Percentiles rank a stretch among this genome's conserved stretches.
These are phyloP conservation scores for Cucurbita moschata DNA, from an alignment of 306 rosid species.

Conservation along the genomic window DNA sequence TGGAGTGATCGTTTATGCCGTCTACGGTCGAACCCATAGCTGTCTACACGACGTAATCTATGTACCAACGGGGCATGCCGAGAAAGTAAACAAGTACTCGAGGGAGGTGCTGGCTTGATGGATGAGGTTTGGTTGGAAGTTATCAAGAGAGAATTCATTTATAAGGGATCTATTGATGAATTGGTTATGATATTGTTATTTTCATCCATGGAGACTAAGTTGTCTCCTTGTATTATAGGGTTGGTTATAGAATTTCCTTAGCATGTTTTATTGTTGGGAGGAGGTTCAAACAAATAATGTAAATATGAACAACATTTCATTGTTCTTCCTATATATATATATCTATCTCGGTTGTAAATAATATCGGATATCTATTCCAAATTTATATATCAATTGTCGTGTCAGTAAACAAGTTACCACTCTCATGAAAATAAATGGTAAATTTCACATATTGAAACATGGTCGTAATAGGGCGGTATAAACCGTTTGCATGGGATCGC, in stretches of 20 bases:
- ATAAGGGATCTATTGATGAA: background rate
- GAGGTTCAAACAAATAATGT: background rate
- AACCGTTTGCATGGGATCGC: background rate
- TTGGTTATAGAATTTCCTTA: background rate
- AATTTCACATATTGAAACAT: too few relatives aligned
- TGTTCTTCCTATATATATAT: background rate
- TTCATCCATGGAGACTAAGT: background rate
- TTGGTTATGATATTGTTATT: background rate
- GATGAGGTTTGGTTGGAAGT: background rate
- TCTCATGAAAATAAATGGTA: too few relatives aligned
- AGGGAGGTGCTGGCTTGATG: slow-evolving; percentile 19
- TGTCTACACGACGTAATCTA: slow-evolving; percentile 43
- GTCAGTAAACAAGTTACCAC: too few relatives aligned
- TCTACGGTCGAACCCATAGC: slow-evolving; percentile 77
- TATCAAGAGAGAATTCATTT: background rate
- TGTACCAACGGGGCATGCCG: slow-evolving; percentile 29
- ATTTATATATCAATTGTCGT: too few relatives aligned
- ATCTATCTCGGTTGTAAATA: background rate
- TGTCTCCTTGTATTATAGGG: slow-evolving; percentile 8
- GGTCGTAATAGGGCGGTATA: too few relatives aligned
- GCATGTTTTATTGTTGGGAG: background rate
- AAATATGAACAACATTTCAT: background rate
- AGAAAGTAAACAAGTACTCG: slow-evolving; percentile 25
- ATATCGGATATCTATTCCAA: too few relatives aligned
- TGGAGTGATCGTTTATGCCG: slow-evolving; percentile 45